Base-by-base conservation (phyloP, 805 yeast species). In the Candida railenensis region DNA sequence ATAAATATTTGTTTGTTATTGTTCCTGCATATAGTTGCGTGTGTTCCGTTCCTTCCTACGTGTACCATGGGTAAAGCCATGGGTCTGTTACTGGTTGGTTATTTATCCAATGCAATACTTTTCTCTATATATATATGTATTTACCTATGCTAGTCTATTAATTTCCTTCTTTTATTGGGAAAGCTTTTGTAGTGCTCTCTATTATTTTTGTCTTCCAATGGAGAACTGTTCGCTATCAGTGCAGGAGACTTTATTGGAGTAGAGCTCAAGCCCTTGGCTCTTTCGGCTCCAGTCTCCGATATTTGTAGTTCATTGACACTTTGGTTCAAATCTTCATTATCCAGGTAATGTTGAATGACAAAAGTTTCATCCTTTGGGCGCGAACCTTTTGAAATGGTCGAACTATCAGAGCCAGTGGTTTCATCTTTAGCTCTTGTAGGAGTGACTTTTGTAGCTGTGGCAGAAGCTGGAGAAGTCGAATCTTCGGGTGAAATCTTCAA, bases 321-420 rank as follows among this genome's bases (percentile, higher is more conserved):
- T 16, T 25, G 21, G 22, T 46, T 46, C 9, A 46, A 32, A 8
- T 46, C 48, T 11, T 46, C 48, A 21, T 21, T 46, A 16, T 45
- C 45, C 37, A 16, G 22, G 38, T 11, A 14, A 8, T 22, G 38
- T 3, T 30, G 25, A 18, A 45, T 45, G 8, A 36, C 45, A 3
- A 46, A 32, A 12, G 21, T 22, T 22, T 46, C 48, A 38, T 46
- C 45, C 39, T 28, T 42, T 3, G 48, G 48, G 16, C 48, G 33
- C 30, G 30, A 25, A 25, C 11, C 11, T 11, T 25, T 11, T 25
- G 30, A 5, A 25, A 11, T 25, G n/a, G n/a, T n/a, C n/a, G n/a
- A n/a, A n/a, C n/a, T 34, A 15, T 7, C 7, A 21, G 40, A 37
- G 14, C 5, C 22, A 19, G 40, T 19, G 36, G 16, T 33, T 4